phyloP scores from a whole-genome alignment of 2,329 filamentous ascomycete genomes.

The Camillea tinctor region DNA sequence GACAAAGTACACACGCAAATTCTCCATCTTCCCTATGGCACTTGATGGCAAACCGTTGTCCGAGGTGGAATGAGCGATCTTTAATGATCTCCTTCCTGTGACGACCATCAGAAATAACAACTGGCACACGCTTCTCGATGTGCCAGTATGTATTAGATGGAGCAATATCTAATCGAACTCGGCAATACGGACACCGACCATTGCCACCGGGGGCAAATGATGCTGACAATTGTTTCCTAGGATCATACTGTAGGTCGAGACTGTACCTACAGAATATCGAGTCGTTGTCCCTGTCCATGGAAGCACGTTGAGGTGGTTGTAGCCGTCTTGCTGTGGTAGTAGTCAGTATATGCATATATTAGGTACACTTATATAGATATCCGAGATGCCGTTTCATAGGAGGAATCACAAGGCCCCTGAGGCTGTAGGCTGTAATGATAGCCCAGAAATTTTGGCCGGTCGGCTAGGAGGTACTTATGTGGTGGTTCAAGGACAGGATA shows the following conservation, averaged over 20 bases:
- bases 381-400: neutral
- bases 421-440: neutral
- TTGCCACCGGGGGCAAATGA: slow-evolving; percentile 19
- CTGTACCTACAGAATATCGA: slow-evolving; percentile 36
- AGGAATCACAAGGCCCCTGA: neutral
- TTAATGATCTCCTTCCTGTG: slow-evolving; percentile 20
- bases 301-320: slow-evolving; percentile 11
- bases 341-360: neutral
- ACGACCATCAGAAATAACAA: slow-evolving; percentile 3
- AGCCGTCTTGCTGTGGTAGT: slow-evolving; percentile 8
- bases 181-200: slow-evolving; percentile 30
- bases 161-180: slow-evolving; percentile 23
- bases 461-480: neutral
- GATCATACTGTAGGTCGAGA: slow-evolving; percentile 26
- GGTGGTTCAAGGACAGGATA: neutral
- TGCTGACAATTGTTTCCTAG: slow-evolving; percentile 22
- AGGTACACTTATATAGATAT: too few species aligned
- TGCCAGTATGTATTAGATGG: slow-evolving; percentile 27
- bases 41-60: slow-evolving; percentile 37
- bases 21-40: slow-evolving; percentile 34
- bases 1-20: slow-evolving; percentile 36
- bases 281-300: slow-evolving; percentile 11
- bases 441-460: neutral
- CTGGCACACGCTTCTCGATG: slow-evolving; percentile 25
- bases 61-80: slow-evolving; percentile 31